Evolutionary conservation across 164 flowering plant genomes (phyloP).

Genomic region (Aristolochia contorta): DNA sequence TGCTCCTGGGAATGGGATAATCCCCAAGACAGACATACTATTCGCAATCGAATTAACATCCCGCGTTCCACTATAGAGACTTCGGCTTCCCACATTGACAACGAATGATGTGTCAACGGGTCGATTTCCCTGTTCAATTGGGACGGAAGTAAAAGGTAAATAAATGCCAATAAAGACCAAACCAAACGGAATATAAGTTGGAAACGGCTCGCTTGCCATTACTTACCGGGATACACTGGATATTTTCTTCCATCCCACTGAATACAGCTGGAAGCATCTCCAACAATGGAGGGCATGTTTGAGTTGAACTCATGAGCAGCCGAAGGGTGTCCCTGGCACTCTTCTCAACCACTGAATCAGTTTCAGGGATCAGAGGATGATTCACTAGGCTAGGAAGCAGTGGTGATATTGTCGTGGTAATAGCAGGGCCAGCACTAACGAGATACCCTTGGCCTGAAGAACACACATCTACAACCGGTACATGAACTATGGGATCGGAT

Average conservation of each 20-base stretch:
- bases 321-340: conserved; percentile 87
- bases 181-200: neutral
- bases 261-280: conserved; percentile 39
- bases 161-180: too few relatives aligned
- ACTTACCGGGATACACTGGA: conserved; percentile 8
- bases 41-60: conserved; percentile 32
- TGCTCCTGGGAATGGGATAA: neutral
- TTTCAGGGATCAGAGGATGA: conserved; percentile 41
- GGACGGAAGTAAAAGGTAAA: neutral
- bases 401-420: conserved; percentile 51
- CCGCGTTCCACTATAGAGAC: conserved; percentile 37
- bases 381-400: conserved; percentile 37
- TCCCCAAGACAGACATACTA: conserved; percentile 33
- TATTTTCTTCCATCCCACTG: conserved; percentile 5
- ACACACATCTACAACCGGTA: conserved; percentile 82
- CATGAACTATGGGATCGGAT: conserved; percentile 89
- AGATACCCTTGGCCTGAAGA: conserved; percentile 89
- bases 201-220: too few relatives aligned
- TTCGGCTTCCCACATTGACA: conserved; percentile 48
- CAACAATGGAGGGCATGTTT: conserved; percentile 34
- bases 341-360: conserved; percentile 61
- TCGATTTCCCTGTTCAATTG: neutral
- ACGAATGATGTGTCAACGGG: conserved; percentile 9
- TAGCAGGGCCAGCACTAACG: conserved; percentile 75
- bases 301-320: conserved; percentile 57